phyloP scores from a whole-genome alignment of 257 asterid genomes.

The Solanum verrucosum region DNA sequence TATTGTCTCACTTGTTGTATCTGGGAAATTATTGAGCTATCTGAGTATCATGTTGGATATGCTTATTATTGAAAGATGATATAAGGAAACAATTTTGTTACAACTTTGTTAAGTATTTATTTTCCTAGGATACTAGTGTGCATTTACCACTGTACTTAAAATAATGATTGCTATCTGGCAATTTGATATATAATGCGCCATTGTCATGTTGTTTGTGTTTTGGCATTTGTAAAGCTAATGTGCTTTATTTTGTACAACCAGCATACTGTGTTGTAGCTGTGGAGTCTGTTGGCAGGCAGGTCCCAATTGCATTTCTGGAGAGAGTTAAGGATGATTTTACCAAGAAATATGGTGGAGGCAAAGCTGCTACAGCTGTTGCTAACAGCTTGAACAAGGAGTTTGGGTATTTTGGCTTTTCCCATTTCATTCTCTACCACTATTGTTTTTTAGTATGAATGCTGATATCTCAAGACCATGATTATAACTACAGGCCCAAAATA shows the following conservation, averaged over 20 bases:
- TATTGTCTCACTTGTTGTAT: not conserved
- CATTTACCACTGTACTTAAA: not conserved
- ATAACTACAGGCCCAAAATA: slow-evolving; percentile 55
- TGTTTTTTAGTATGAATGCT: not conserved
- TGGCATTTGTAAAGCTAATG: not conserved
- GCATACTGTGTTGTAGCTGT: slow-evolving; percentile 94
- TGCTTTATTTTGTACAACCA: slow-evolving; percentile 14
- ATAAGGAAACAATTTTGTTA: not conserved
- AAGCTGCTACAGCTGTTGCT: slow-evolving; percentile 94
- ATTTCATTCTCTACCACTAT: not conserved
- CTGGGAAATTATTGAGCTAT: not conserved
- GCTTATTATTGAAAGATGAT: not conserved
- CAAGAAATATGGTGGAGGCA: slow-evolving; percentile 88
- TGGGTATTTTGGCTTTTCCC: slow-evolving; percentile 34
- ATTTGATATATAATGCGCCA: not conserved
- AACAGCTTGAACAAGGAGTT: slow-evolving; percentile 75
- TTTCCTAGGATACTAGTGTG: not conserved
- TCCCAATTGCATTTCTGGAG: slow-evolving; percentile 84
- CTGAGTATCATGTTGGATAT: not conserved
- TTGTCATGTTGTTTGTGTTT: not conserved
- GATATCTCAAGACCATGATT: not conserved
- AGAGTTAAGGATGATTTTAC: slow-evolving; percentile 75
- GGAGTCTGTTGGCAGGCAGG: slow-evolving; percentile 85
- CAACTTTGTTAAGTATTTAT: not conserved
- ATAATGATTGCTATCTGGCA: not conserved